Percentiles rank a stretch among this genome's conserved stretches.
phyloP scores from a whole-genome alignment of 805 yeast genomes.

The Kluyveromyces dobzhanskii region DNA sequence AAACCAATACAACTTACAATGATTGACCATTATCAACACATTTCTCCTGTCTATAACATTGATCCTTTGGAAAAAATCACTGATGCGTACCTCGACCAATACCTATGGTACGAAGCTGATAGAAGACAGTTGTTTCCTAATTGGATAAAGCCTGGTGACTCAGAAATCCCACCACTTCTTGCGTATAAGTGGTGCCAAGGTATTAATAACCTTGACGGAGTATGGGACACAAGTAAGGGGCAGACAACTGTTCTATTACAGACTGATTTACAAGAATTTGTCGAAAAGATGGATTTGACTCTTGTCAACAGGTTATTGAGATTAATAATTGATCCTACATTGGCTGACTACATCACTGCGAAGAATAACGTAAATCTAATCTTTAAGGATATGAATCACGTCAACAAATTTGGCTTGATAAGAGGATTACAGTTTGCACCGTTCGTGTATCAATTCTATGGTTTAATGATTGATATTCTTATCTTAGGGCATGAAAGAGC shows the following conservation, averaged over 20 bases:
- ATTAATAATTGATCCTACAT: conserved; percentile 75
- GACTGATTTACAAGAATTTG: conserved; percentile 55
- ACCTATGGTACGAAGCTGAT: conserved; percentile 92
- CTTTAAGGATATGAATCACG: conserved; percentile 92
- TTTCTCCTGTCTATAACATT: conserved; percentile 77
- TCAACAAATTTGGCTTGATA: conserved; percentile 78
- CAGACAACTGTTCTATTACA: conserved; percentile 81
- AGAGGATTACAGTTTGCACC: conserved; percentile 89
- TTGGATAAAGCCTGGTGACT: conserved; percentile 94
- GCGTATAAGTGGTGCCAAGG: conserved; percentile 95
- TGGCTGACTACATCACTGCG: conserved; percentile 91
- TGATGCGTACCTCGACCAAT: conserved; percentile 93
- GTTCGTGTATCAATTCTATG: conserved; percentile 84
- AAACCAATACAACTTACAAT: conserved; percentile 81
- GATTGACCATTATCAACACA: conserved; percentile 82
- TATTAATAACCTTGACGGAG: conserved; percentile 62
- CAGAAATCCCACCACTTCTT: conserved; percentile 85
- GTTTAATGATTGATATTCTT: conserved; percentile 72
- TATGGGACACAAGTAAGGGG: conserved; percentile 75
- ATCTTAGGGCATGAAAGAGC: conserved; percentile 85
- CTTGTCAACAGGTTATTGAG: conserved; percentile 73
- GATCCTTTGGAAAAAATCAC: conserved; percentile 94
- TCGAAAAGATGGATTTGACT: conserved; percentile 86
- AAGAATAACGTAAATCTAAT: conserved; percentile 76
- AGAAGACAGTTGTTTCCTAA: conserved; percentile 81